Evolutionary conservation across 2,329 filamentous ascomycete species (phyloP), one percentile per base, ranked within the genome.

Genomic region (Apiospora koreana): DNA sequence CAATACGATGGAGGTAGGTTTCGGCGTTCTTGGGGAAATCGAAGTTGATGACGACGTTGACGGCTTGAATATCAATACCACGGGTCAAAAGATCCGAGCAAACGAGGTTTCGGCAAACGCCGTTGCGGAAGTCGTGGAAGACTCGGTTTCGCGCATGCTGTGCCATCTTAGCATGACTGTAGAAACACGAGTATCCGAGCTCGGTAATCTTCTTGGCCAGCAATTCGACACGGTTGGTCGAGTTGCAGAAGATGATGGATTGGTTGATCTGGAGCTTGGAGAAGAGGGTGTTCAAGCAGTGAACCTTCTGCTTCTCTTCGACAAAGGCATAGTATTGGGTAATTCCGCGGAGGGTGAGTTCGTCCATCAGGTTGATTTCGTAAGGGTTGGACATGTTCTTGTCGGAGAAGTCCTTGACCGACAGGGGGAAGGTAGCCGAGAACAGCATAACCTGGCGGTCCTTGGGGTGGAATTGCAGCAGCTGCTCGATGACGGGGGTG

Each of bases 201-300:
- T 99, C 97, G 65, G 97, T 99, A 79, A 99, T 99, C 83, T 99
- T 99, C 88, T 99, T 99, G 67, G 96, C 96, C 35, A 99, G 89
- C 68, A 99, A 88, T 83, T 99, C 96, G 72, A 99, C 96, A 74
- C 96, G 94, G 82, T 98, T 98, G 69, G 96, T 99, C 50, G 96
- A 99, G 84, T 99, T 99, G 85, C 96, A 99, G 86, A 99, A 99
- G 81, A 99, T 99, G 85, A 99, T 99, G 73, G 97, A 99, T 86
- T 99, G 96, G 84, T 99, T 99, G 85, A 99, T 99, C 83, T 99
- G 95, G 21, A 99, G 90, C 83, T 98, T 97, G 76, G 95, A 98
- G 86, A 99, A 99, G 73, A 99, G 91, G 0, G 96, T 99, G 86
- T 99, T 99, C 74, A 99, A 85, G 81, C 96, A 99, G 84, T 99